Evolutionary conservation across 78 protist genomes (phyloP).

Genomic region (Monosiga brevicollis): DNA sequence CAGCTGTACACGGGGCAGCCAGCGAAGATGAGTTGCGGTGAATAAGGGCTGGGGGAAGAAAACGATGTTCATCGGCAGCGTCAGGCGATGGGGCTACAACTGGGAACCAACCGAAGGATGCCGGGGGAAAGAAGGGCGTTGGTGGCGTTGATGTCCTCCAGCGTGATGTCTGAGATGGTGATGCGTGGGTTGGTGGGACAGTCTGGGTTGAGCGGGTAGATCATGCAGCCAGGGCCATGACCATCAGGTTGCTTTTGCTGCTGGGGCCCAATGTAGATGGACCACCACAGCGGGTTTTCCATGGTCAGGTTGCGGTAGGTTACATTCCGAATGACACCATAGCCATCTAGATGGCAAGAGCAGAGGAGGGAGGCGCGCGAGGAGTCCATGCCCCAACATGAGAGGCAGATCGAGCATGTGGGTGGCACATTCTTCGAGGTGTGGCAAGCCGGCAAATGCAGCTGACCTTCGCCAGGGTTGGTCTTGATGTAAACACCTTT

Average conservation of each 20-base stretch:
- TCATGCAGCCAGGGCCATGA: not conserved
- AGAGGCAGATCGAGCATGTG: too few relatives aligned
- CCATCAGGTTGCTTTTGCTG: slow-evolving; percentile 11
- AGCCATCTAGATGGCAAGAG: too few relatives aligned
- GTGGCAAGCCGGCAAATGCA: too few relatives aligned
- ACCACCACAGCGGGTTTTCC: not conserved
- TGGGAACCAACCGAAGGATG: too few relatives aligned
- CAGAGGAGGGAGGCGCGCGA: too few relatives aligned
- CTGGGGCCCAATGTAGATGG: slow-evolving; percentile 7
- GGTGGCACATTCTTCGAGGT: too few relatives aligned
- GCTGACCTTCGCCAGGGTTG: slow-evolving; percentile 14
- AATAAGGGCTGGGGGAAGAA: not conserved
- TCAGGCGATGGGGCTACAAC: too few relatives aligned
- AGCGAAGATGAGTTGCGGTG: not conserved
- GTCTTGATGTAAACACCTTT: slow-evolving; percentile 19
- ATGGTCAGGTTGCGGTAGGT: not conserved
- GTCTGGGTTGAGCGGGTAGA: not conserved
- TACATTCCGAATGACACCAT: not conserved
- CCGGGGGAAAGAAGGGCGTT: not conserved
- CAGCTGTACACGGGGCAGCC: not conserved
- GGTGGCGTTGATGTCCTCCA: not conserved
- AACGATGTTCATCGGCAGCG: too few relatives aligned
- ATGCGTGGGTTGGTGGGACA: slow-evolving; percentile 16
- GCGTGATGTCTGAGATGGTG: not conserved
- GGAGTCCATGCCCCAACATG: too few relatives aligned